A percentile compares a stretch with the other conserved stretches of the same genome.
Evolutionary conservation across 345 rosid genomes (phyloP).

Genomic region (Psidium guajava): DNA sequence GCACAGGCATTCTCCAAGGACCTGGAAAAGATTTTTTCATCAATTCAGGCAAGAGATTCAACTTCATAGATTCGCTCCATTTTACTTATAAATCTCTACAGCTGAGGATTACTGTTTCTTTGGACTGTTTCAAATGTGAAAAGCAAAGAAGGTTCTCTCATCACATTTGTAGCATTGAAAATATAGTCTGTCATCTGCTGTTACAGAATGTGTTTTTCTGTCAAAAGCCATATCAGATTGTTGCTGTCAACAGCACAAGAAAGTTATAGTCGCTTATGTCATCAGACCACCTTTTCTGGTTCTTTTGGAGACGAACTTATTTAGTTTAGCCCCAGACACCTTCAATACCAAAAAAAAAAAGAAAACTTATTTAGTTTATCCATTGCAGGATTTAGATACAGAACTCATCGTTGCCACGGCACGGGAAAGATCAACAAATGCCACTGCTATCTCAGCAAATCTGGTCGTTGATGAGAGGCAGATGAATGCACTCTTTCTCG

Average conservation of each 20-base stretch:
- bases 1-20: conserved; percentile 78
- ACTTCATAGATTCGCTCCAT: neutral
- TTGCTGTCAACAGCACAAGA: neutral
- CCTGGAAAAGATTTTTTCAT: conserved; percentile 81
- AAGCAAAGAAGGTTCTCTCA: neutral
- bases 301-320: neutral
- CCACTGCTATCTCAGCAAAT: conserved; percentile 87
- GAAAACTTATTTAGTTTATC: neutral
- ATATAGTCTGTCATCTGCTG: neutral
- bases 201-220: neutral
- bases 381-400: conserved; percentile 73
- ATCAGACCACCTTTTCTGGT: neutral
- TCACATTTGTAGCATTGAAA: neutral
- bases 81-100: neutral
- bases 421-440: conserved; percentile 44
- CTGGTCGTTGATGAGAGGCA: conserved; percentile 81
- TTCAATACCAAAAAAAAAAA: no score
- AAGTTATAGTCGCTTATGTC: neutral
- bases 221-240: neutral
- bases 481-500: conserved; percentile 96
- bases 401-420: conserved; percentile 87
- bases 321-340: no score
- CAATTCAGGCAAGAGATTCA: conserved; percentile 54
- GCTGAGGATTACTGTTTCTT: neutral
- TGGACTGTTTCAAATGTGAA: neutral